Evolutionary conservation across 768 basidiomycete species (phyloP), one percentile per base, ranked within the genome.

Genomic region (Tylopilus sp.): DNA sequence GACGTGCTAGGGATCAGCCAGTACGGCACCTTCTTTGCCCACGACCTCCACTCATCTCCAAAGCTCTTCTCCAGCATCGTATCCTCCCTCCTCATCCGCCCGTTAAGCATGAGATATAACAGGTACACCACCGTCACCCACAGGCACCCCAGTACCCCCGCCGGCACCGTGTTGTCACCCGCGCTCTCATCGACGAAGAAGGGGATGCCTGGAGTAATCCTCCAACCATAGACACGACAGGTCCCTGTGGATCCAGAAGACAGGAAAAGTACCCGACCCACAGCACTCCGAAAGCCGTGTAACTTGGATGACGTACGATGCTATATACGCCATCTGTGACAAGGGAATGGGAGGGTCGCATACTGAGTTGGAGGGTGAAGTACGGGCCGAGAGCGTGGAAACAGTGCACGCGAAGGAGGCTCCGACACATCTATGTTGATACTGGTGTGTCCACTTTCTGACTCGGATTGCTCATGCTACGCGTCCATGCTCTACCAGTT

Each of bases 281-380:
- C n/a, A 55, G 17, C 7, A 3, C 17, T 0, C 46, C 0, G 0
- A 1, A 6, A 3, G 48, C 68, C 1, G 57, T 58, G 38, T 71
- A 70, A 18, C 60, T 61, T 6, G 70, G 70, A 52, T 71, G 70
- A 1, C 70, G 62, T 4, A 71, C 63, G 46, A 62, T 12, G 10
- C 53, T 8, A 52, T 71, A 70, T 18, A 48, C 55, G 1, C 66
- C 67, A 0, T 40, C 7, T 4, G 63, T 69, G 25, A 71, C 52
- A 47, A 71, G 62, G 31, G 42, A 25, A n/a, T 61, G 66, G 13
- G 50, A 12, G 7, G 50, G 49, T 3, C 51, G 59, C 42, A 67
- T 53, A 28, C 53, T 45, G 13, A 69, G 57, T 8, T 69, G 59
- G n/a, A 64, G 63, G 3, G 61, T 69, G 31, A 67, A 68, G 35